A percentile compares a stretch with the other conserved stretches of the same genome.
phyloP scores from a whole-genome alignment of 2,329 filamentous ascomycete species.

The Hypoxylon sp. region DNA sequence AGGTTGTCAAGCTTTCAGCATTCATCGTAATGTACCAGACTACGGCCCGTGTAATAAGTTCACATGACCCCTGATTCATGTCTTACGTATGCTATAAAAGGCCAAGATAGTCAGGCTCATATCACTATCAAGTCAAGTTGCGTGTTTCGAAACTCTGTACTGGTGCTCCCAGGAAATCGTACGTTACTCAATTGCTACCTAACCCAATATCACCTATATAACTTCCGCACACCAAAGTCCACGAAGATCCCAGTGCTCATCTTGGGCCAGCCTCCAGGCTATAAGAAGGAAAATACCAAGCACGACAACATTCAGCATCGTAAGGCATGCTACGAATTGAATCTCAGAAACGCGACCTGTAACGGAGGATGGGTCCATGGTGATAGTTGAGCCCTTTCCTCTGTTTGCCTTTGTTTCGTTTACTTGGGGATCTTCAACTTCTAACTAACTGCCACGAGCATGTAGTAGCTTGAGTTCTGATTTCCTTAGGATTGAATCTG shows the following conservation, averaged over 20 bases:
- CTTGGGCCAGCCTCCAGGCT: constrained; percentile 15
- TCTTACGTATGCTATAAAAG: too few species aligned
- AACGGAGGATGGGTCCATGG: constrained; percentile 3
- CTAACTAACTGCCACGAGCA: neutral
- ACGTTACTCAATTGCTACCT: constrained; percentile 8
- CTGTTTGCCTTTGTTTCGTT: neutral
- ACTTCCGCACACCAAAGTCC: too few species aligned
- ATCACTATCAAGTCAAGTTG: neutral
- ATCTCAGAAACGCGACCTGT: constrained; percentile 15
- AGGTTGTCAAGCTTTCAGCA: too few species aligned
- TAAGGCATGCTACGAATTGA: constrained; percentile 15
- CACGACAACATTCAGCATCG: constrained; percentile 11
- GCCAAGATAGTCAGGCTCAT: too few species aligned
- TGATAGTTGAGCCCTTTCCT: neutral
- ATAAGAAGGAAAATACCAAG: constrained; percentile 10
- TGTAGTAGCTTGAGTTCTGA: neutral
- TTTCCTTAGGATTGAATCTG: neutral
- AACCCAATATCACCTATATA: neutral
- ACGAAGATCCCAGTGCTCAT: too few species aligned
- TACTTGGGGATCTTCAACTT: neutral
- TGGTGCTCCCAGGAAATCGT: neutral
- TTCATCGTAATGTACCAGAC: too few species aligned
- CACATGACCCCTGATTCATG: too few species aligned
- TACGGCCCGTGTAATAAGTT: too few species aligned
- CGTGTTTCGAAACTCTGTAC: neutral